Conservation (phyloP, 805 yeast genomes). For the Saturnispora quitensis region DNA sequence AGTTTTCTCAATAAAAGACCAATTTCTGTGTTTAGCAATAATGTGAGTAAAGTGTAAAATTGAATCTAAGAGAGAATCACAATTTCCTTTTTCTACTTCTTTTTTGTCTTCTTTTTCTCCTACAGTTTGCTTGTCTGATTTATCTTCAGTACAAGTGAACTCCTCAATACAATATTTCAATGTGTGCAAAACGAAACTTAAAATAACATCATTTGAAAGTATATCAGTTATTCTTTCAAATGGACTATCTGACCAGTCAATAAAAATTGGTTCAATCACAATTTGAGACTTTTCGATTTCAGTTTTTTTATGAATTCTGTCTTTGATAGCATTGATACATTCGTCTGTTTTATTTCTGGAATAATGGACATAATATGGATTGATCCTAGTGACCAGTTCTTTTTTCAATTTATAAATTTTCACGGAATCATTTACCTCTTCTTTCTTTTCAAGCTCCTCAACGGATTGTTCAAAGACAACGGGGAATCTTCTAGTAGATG, state of each 20-base stretch:
- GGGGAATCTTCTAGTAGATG: conserved; percentile 67
- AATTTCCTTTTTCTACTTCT: conserved; percentile 16
- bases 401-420: conserved; percentile 60
- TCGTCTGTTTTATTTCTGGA: conserved; percentile 75
- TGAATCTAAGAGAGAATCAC: conserved; percentile 50
- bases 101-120: not conserved
- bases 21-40: conserved; percentile 23
- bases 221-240: conserved; percentile 41
- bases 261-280: conserved; percentile 46
- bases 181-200: conserved; percentile 42
- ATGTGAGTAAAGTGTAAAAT: conserved; percentile 63
- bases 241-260: conserved; percentile 30
- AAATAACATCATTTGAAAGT: conserved; percentile 44
- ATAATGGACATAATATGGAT: conserved; percentile 78
- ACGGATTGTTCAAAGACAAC: conserved; percentile 40
- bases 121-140: not conserved
- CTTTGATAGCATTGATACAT: conserved; percentile 57
- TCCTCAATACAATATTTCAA: conserved; percentile 29
- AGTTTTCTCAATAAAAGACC: conserved; percentile 5
- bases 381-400: conserved; percentile 43
- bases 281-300: conserved; percentile 33
- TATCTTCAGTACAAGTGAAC: not conserved
- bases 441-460: conserved; percentile 44
- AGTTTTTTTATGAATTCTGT: conserved; percentile 31
- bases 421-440: not conserved